Evolutionary conservation across 1,284 basidiomycete species (phyloP), one percentile per base, ranked within the genome.

Genomic region (Ceratobasidium sp.): DNA sequence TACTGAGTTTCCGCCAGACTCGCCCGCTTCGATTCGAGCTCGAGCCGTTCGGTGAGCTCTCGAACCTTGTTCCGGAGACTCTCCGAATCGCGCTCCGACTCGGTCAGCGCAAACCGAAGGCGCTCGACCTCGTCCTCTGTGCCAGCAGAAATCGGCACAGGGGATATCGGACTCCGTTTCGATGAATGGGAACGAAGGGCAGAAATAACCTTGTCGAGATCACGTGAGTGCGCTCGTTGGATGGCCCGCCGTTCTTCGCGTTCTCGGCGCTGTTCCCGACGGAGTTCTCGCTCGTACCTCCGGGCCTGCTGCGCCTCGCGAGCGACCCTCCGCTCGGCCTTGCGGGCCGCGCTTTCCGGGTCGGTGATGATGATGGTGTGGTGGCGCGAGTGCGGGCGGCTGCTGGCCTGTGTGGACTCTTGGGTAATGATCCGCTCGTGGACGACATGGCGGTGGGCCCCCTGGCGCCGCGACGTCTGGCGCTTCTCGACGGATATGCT

Each of bases 11-110:
- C 71, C 7, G 71, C 71, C 58, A 39, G 1, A 23, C 23, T 64
- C 44, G 71, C 71, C 20, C 71, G 71, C 58, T 73, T 73, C n/a
- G 71, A 63, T 44, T 73, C 71, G 58, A 73, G 56, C 13, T 73
- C 71, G 40, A 73, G 44, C 26, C 71, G 40, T 10, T 73, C 71
- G 20, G 71, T 73, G 20, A 73, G 58, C 6, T 73, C 71, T 3
- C 71, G 71, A 2, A 73, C 23, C 71, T 73, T 63, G 53, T 61
- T 53, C 60, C 71, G 71, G 40, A 73, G 46, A 53, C 71, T 53
- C 56, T 73, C 60, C 58, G 60, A 49, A 26, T 73, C 71, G 12
- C 60, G 56, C 33, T 73, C 71, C 44, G 71, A 73, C 44, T 63
- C 71, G 42, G 71, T 60, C 56, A 73, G 15, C 56, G 71, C 71